Conservation (phyloP, 116 monocot species). For the Papilionanthe hybrid region DNA sequence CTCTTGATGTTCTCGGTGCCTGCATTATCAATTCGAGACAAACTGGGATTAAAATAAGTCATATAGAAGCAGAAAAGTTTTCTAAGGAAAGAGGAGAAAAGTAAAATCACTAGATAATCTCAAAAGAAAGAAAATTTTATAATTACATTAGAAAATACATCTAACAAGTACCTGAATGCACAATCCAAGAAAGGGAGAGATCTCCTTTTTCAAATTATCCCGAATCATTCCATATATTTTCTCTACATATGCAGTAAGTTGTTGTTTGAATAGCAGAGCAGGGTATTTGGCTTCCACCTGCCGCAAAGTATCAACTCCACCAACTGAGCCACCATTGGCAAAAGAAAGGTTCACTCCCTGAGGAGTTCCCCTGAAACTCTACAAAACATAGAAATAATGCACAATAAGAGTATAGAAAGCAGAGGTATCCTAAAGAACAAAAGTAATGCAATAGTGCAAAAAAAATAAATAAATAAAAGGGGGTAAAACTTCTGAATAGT, state of each 20-base stretch:
- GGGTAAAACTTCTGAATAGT: no score
- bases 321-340: conserved; percentile 61
- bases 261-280: conserved; percentile 95
- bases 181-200: conserved; percentile 84
- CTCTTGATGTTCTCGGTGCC: conserved; percentile 95
- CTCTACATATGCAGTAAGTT: conserved; percentile 98
- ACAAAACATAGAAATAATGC: conserved; percentile 14
- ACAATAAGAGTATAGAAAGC: conserved; percentile 7
- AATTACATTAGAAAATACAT: background rate
- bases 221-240: conserved; percentile 99
- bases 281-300: conserved; percentile 99
- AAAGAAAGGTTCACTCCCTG: conserved; percentile 88
- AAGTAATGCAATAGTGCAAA: background rate
- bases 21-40: conserved; percentile 5
- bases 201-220: conserved; percentile 99
- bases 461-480: no score
- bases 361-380: conserved; percentile 96
- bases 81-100: background rate
- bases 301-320: conserved; percentile 60
- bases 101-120: background rate
- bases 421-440: background rate
- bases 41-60: background rate
- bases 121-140: background rate
- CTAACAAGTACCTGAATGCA: conserved; percentile 82
- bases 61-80: background rate